Evolutionary conservation across 2,329 filamentous ascomycete genomes (phyloP).

Genomic region (Dendrostoma leiphaemia): DNA sequence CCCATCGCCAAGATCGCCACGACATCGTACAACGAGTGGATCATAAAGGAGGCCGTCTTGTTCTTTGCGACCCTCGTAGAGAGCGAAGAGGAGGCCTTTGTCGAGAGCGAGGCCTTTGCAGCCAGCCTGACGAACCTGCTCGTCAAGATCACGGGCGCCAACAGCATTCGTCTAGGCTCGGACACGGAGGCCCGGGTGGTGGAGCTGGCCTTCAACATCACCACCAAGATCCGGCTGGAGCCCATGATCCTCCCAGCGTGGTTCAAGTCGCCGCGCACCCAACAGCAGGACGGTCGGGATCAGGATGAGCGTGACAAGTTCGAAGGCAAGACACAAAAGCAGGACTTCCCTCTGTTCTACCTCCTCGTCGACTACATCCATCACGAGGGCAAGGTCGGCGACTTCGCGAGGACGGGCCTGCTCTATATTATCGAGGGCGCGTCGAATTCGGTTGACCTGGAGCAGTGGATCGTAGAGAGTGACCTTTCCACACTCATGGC

Average conservation of each 20-base stretch:
- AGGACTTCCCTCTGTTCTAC: slow-evolving; percentile 95
- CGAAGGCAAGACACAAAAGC: slow-evolving; percentile 79
- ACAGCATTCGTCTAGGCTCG: slow-evolving; percentile 68
- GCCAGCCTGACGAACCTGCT: slow-evolving; percentile 84
- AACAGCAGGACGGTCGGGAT: slow-evolving; percentile 36
- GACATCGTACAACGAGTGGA: slow-evolving; percentile 77
- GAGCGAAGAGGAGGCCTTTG: slow-evolving; percentile 92
- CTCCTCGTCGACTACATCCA: slow-evolving; percentile 96
- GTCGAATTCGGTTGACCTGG: slow-evolving; percentile 75
- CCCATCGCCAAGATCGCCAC: slow-evolving; percentile 87
- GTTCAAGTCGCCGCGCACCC: slow-evolving; percentile 66
- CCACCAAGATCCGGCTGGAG: slow-evolving; percentile 90
- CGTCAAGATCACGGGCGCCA: slow-evolving; percentile 71
- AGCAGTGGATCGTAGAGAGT: slow-evolving; percentile 96
- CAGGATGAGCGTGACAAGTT: slow-evolving; percentile 62
- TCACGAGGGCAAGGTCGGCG: slow-evolving; percentile 88
- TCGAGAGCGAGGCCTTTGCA: slow-evolving; percentile 83
- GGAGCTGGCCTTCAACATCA: slow-evolving; percentile 91
- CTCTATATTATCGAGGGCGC: slow-evolving; percentile 95
- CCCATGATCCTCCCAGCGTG: slow-evolving; percentile 85
- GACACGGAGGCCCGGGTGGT: slow-evolving; percentile 88
- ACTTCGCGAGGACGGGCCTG: slow-evolving; percentile 91
- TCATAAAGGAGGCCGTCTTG: slow-evolving; percentile 79
- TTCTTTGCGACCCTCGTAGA: slow-evolving; percentile 93
- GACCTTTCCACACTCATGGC: slow-evolving; percentile 97